Percentiles rank a stretch among this genome's conserved stretches.
Evolutionary conservation across 768 basidiomycete species (phyloP).

Genomic region (Scleroderma bovista): DNA sequence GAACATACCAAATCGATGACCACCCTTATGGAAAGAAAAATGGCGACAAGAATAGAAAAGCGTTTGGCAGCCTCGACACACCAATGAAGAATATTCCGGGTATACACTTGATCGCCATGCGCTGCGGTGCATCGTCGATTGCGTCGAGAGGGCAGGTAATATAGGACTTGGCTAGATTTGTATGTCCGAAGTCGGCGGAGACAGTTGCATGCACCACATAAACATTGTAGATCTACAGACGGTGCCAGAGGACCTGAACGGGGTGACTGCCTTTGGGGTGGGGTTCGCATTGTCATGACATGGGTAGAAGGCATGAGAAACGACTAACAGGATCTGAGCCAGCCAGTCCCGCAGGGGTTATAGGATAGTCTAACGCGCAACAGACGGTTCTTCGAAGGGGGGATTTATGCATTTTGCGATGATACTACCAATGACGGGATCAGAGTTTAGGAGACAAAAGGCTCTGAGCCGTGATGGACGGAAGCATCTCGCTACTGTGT

Average conservation of each 20-base stretch:
- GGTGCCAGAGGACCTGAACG: conserved; percentile 25
- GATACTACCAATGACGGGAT: conserved; percentile 1
- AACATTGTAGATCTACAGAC: conserved; percentile 1
- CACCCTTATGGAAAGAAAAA: neutral
- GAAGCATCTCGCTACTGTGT: conserved; percentile 7
- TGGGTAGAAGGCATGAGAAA: conserved; percentile 12
- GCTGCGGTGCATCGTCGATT: neutral
- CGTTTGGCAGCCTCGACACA: neutral
- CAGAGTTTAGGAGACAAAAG: conserved; percentile 18
- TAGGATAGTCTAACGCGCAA: conserved; percentile 10
- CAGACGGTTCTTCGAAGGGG: neutral
- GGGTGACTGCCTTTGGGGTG: conserved; percentile 14
- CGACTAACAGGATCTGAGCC: conserved; percentile 22
- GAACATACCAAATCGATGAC: neutral
- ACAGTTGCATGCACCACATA: conserved; percentile 13
- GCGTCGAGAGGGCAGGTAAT: neutral
- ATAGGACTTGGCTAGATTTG: neutral
- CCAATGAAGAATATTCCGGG: neutral
- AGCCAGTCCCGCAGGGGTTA: conserved; percentile 19
- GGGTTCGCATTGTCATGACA: conserved; percentile 23
- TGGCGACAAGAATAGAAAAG: neutral
- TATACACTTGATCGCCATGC: neutral
- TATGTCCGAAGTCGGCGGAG: neutral
- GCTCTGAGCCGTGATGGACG: neutral
- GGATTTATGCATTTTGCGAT: conserved; percentile 19